Percentiles rank a stretch among this genome's conserved stretches.
Evolutionary conservation across 2,329 filamentous ascomycete genomes (phyloP).

Genomic region (Incumbomyces lentus): DNA sequence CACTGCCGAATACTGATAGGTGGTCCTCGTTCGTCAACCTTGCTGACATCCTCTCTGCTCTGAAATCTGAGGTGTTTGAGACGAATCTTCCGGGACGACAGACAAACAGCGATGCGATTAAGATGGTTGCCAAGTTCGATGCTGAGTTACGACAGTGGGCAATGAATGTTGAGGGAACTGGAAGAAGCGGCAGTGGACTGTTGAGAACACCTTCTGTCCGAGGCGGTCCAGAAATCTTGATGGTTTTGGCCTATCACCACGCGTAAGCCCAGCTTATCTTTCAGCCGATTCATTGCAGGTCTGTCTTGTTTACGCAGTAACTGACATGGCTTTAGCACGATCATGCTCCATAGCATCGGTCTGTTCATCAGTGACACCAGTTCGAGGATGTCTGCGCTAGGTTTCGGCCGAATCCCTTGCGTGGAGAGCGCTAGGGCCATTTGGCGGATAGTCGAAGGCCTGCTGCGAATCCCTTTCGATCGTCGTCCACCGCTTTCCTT

Average conservation of each 20-base stretch:
- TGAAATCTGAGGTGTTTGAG: background rate
- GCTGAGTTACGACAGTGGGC: background rate
- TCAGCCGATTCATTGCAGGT: background rate
- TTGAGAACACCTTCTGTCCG: background rate
- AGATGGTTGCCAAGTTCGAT: conserved; percentile 1
- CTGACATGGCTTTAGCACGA: background rate
- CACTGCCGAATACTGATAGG: background rate
- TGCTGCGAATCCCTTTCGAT: conserved; percentile 1
- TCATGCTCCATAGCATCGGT: conserved; percentile 1
- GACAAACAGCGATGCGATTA: background rate
- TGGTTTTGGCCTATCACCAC: background rate
- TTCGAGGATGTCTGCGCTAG: background rate
- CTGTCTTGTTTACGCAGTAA: too few relatives aligned
- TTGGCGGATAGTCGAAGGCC: background rate
- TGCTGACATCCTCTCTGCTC: background rate
- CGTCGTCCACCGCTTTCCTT: background rate
- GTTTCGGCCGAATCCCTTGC: background rate
- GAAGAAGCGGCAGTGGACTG: background rate
- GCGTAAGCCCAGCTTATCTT: background rate
- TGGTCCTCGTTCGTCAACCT: background rate
- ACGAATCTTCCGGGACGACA: background rate
- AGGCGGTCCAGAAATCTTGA: background rate
- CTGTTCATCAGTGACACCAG: background rate
- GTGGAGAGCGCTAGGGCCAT: background rate
- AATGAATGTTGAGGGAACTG: background rate